These are phyloP conservation scores for Mucor racemosus DNA, from an alignment of 371 early-diverging fungal species.

Conservation along the genomic window DNA sequence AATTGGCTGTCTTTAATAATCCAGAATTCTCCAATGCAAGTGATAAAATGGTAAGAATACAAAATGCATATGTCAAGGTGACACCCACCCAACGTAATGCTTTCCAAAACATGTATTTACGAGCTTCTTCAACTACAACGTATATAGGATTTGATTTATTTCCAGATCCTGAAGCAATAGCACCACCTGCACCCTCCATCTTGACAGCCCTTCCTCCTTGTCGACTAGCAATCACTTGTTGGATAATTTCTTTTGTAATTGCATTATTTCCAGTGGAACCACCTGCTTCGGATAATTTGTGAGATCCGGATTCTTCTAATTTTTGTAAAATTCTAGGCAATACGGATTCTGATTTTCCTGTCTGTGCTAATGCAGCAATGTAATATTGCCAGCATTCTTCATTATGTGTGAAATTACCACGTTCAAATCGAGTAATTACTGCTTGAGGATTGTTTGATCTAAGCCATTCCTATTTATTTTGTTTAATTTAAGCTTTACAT, in stretches of 20 bases:
- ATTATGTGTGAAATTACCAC: constrained; percentile 65
- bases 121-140: constrained; percentile 68
- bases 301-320: constrained; percentile 50
- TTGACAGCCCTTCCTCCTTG: constrained; percentile 26
- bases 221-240: constrained; percentile 42
- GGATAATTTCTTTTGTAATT: constrained; percentile 37
- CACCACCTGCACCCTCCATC: constrained; percentile 21
- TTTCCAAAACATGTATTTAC: constrained; percentile 72
- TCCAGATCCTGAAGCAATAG: constrained; percentile 36
- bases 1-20: constrained; percentile 65
- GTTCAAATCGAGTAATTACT: constrained; percentile 75
- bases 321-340: constrained; percentile 68
- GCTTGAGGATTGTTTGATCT: constrained; percentile 64
- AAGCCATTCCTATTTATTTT: constrained; percentile 63
- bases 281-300: constrained; percentile 19
- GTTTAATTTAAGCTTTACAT: background rate
- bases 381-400: constrained; percentile 74
- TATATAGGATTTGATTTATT: constrained; percentile 59
- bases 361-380: constrained; percentile 70
- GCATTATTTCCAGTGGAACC: background rate
- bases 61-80: constrained; percentile 78
- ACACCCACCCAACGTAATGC: constrained; percentile 76
- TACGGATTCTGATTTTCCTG: constrained; percentile 66
- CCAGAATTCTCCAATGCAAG: constrained; percentile 81
- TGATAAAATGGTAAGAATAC: constrained; percentile 74